A percentile compares a stretch with the other conserved stretches of the same genome.
Evolutionary conservation across 78 protist genomes (phyloP).

Genomic region (Cyanophora paradoxa): DNA sequence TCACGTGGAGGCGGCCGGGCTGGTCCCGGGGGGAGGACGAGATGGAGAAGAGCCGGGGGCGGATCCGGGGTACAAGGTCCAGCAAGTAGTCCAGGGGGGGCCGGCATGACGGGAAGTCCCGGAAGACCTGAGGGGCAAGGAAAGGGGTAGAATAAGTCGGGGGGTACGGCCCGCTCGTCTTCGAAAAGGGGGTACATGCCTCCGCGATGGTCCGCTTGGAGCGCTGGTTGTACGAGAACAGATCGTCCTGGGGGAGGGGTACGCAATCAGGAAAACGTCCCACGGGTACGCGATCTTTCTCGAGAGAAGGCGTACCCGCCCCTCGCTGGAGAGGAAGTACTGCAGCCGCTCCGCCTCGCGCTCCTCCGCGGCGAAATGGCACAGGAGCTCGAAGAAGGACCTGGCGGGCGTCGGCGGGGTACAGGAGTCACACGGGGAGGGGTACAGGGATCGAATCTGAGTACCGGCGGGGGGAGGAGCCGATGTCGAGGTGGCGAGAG

Average conservation of each 20-base stretch:
- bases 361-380: constrained; percentile 1
- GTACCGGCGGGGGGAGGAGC: constrained; percentile 2
- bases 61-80: constrained; percentile 18
- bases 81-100: constrained; percentile 26
- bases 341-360: constrained; percentile 12
- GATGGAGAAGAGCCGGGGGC: constrained; percentile 33
- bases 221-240: constrained; percentile 1
- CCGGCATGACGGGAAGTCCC: constrained; percentile 29
- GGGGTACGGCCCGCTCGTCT: no score
- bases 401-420: no score
- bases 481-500: constrained; percentile 13
- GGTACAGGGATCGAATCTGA: no score
- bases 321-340: constrained; percentile 16
- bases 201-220: neutral
- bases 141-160: no score
- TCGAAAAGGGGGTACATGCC: no score
- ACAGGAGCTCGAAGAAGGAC: constrained; percentile 27
- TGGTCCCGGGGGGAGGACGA: constrained; percentile 24
- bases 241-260: constrained; percentile 29
- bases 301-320: neutral
- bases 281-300: no score
- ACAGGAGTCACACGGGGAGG: no score
- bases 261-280: no score
- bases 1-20: neutral
- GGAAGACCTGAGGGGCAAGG: constrained; percentile 18